Base-by-base conservation (phyloP, 805 yeast species). In the Barnettozyma populi region DNA sequence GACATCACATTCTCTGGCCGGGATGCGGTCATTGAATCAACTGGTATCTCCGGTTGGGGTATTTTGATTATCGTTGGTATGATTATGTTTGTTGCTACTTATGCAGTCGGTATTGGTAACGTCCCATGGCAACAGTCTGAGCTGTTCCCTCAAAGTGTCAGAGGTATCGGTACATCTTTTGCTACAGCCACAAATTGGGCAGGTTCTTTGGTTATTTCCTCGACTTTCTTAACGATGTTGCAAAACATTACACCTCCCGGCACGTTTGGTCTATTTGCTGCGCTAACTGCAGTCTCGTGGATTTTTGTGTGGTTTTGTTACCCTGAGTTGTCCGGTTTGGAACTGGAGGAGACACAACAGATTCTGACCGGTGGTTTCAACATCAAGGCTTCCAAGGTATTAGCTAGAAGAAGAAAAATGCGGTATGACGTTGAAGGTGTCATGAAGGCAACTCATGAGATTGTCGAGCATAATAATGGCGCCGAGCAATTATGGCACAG, bases 41-140 rank as follows among this genome's bases (percentile, higher is more conserved):
- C 54, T 18, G 64, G 71, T 19, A 80, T 84, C 46, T 69, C 80
- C 24, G 82, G 89, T 2, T 90, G 97, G 97, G 96, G 97, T 19
- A 79, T 86, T 52, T 82, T 90, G 14, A 80, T 92, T 46, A 84
- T 94, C 53, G 74, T 90, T 35, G 82, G 89, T 45, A 90, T 90
- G 87, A 88, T 92, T 53, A 65, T 80, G 36, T 94, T 74, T 62
- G 97, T 90, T 41, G 97, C 96, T 3, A 81, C 84, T 46, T 92
- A 90, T 64, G 96, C 97, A 43, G 72, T 88, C 55, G 98, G 98
- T 56, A 87, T 90, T 56, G 99, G 99, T 69, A 90, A 92, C 66
- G 94, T 89, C 47, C 97, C 98, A 48, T 92, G 99, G 99, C 96
- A 92, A 64, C 97, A 94, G 63, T 85, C 92, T 48, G 99, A 92